Evolutionary conservation across 768 basidiomycete genomes (phyloP).

Genomic region (Cystofilobasidium bisporidii): DNA sequence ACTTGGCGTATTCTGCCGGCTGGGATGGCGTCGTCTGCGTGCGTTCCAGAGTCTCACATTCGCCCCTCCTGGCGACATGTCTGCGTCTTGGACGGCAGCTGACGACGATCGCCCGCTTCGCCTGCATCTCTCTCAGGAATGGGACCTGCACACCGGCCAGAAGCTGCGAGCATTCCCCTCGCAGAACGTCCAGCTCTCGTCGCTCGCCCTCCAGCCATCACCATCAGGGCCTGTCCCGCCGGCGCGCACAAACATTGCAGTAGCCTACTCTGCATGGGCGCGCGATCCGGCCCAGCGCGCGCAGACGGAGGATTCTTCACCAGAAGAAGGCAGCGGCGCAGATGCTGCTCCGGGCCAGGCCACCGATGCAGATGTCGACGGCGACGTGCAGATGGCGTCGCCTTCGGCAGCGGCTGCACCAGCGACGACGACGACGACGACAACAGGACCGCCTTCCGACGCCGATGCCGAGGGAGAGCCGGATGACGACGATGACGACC

Average conservation of each 20-base stretch:
- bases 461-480: conserved; percentile 45
- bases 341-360: too few species aligned
- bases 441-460: neutral
- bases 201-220: conserved; percentile 63
- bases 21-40: conserved; percentile 89
- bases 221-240: neutral
- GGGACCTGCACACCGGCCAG: conserved; percentile 91
- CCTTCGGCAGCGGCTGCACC: neutral
- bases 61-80: conserved; percentile 5
- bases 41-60: conserved; percentile 44
- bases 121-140: conserved; percentile 55
- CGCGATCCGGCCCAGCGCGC: neutral
- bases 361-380: conserved; percentile 75
- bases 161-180: conserved; percentile 62
- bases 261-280: conserved; percentile 6
- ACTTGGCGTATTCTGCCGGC: conserved; percentile 76
- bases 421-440: neutral
- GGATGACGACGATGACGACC: conserved; percentile 38
- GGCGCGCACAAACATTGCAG: conserved; percentile 1
- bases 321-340: too few species aligned
- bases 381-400: conserved; percentile 41
- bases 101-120: too few species aligned
- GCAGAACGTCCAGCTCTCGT: conserved; percentile 75
- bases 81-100: conserved; percentile 16
- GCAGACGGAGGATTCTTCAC: too few species aligned